Evolutionary conservation across 75 land plant species (phyloP).

Genomic region (Adiantum capillusveneris): DNA sequence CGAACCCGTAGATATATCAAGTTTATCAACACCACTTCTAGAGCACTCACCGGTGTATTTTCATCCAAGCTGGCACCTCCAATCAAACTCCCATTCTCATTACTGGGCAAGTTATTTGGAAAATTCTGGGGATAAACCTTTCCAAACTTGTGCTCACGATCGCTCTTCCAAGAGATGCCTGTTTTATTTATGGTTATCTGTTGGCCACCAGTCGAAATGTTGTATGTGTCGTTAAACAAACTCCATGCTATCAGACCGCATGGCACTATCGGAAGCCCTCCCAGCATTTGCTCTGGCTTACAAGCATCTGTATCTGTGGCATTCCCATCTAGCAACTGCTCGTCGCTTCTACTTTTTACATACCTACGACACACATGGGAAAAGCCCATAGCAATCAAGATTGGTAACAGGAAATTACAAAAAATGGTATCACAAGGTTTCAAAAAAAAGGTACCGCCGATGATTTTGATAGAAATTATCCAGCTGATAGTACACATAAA

Average conservation of each 20-base stretch:
- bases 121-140: constrained; percentile 40
- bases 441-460: constrained; percentile 31
- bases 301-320: constrained; percentile 18
- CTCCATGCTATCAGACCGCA: constrained; percentile 97
- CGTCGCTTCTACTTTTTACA: constrained; percentile 54
- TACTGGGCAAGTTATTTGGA: constrained; percentile 13
- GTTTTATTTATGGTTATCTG: constrained; percentile 44
- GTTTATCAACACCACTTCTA: no score
- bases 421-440: not conserved
- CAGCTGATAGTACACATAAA: constrained; percentile 74
- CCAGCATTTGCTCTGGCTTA: constrained; percentile 25
- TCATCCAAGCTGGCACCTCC: constrained; percentile 44
- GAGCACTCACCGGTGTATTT: no score
- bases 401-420: not conserved
- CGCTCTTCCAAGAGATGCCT: constrained; percentile 78
- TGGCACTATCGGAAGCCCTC: constrained; percentile 46
- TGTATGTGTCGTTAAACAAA: constrained; percentile 84
- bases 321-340: constrained; percentile 15
- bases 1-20: no score
- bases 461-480: constrained; percentile 79
- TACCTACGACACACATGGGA: constrained; percentile 19
- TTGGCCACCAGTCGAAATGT: constrained; percentile 19
- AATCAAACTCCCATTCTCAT: constrained; percentile 23
- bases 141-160: constrained; percentile 63
- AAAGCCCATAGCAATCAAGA: not conserved